Evolutionary conservation across 805 yeast genomes (phyloP), one percentile per base, ranked within the genome.

Genomic region (Candida methanosorbosa): DNA sequence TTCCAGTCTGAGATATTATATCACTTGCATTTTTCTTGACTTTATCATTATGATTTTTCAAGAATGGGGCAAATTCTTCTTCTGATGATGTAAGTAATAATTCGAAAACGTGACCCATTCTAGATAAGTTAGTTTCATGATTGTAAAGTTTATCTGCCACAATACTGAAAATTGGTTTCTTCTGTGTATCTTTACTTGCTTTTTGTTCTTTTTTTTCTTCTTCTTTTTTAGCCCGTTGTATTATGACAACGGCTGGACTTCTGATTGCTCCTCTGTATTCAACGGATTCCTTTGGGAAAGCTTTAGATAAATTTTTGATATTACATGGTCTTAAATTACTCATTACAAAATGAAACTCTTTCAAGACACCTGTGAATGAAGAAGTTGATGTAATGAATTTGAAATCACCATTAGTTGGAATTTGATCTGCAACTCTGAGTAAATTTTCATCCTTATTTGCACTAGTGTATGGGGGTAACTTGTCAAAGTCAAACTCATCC

Each of bases 41-140:
- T 6, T 22, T 15, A 11, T 29, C n/a, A 11, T 17, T 17, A 15
- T 5, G 20, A 39, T 9, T 36, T 28, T 43, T 48, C 42, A 52
- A 43, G 55, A 50, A 64, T 34, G 54, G 61, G 18, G 56, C 52
- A 44, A 78, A 82, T 31, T 68, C 71, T n/a, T 57, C 54, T 9
- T 70, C 68, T 4, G 69, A 65, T 1, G 74, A 72, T 0, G 94
- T 83, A 18, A 90, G 61, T 52, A 85, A 68, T 13, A 77, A 67
- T 57, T 92, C 97, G 45, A 88, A 57, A 2, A 83, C 70, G 42
- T 81, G 81, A 1, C 97, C 97, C 57, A 88, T 61, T 3, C 75
- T 63, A 0, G 88, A 74, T 15, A 90, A 62, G 11, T 84, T 66
- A 16, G 78, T 71, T 38, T 81, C 94, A 5, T 68, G 60, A 48